These are phyloP conservation scores for Aspergillus phoenicis DNA, from an alignment of 2,329 filamentous ascomycete species.

Conservation along the genomic window DNA sequence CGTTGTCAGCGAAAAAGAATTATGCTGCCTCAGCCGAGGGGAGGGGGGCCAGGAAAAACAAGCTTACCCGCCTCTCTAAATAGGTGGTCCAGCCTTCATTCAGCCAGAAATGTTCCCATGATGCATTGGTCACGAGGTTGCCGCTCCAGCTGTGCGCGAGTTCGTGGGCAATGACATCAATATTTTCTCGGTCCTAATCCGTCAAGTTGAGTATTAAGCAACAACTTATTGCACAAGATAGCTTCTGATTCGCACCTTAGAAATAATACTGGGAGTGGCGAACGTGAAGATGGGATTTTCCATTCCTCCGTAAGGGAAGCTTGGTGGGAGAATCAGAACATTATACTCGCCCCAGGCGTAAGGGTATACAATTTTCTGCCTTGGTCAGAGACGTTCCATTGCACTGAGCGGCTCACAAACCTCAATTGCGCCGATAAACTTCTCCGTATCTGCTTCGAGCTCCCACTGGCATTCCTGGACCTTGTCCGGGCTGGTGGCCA, in stretches of 20 bases:
- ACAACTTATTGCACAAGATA: background rate
- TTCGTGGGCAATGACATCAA: conserved; percentile 94
- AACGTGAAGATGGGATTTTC: conserved; percentile 95
- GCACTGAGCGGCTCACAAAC: conserved; percentile 40
- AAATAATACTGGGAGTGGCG: conserved; percentile 91
- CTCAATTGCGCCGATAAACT: conserved; percentile 86
- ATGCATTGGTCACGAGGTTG: conserved; percentile 64
- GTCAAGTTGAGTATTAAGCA: conserved; percentile 7
- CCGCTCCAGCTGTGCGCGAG: conserved; percentile 80
- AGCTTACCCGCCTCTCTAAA: conserved; percentile 71
- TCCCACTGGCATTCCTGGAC: conserved; percentile 85
- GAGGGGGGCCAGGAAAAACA: background rate
- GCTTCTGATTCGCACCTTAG: conserved; percentile 55
- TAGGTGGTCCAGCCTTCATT: conserved; percentile 93
- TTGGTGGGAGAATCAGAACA: conserved; percentile 83
- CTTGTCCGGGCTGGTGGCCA: conserved; percentile 87
- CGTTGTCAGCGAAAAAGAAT: conserved; percentile 19
- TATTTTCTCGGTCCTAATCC: conserved; percentile 72
- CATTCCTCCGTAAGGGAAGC: conserved; percentile 82
- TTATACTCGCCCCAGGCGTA: conserved; percentile 97
- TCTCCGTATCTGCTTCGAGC: conserved; percentile 86
- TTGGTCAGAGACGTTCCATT: conserved; percentile 17
- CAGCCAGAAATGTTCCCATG: conserved; percentile 60
- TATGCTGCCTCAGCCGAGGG: background rate
- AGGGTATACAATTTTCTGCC: conserved; percentile 68